A percentile compares a stretch with the other conserved stretches of the same genome.
Evolutionary conservation across 768 basidiomycete species (phyloP).

Genomic region (Lentinula guzmanii): DNA sequence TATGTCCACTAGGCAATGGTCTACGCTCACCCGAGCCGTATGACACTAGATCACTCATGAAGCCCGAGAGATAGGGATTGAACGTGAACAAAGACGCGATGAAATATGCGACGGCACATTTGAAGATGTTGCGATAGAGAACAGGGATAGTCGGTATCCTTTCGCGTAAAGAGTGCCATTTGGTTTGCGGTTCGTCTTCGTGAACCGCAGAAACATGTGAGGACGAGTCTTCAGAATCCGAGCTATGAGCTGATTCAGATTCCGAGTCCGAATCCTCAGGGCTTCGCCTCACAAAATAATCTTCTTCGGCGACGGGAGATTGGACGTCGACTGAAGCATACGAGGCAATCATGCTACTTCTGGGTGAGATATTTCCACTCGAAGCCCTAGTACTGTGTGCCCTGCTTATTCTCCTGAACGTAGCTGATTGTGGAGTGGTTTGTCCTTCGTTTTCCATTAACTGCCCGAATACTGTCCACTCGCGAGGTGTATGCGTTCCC

Average conservation of each 20-base stretch:
- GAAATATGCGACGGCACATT: conserved; percentile 89
- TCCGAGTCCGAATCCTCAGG: conserved; percentile 12
- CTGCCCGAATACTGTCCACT: conserved; percentile 68
- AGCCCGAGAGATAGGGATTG: conserved; percentile 61
- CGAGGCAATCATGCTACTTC: conserved; percentile 9
- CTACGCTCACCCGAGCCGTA: conserved; percentile 39
- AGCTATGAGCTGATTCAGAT: conserved; percentile 4
- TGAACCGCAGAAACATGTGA: conserved; percentile 9
- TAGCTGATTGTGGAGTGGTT: conserved; percentile 14
- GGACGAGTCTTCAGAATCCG: conserved; percentile 14
- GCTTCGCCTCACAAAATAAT: not conserved
- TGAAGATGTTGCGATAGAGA: conserved; percentile 69
- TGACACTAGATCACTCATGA: conserved; percentile 58
- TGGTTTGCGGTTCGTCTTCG: conserved; percentile 8
- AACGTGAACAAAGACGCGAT: conserved; percentile 92
- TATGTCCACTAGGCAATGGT: conserved; percentile 80
- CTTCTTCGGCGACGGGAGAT: conserved; percentile 12
- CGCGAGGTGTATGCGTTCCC: conserved; percentile 2
- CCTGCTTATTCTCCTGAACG: conserved; percentile 8
- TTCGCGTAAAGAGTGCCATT: conserved; percentile 13
- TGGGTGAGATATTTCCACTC: not conserved
- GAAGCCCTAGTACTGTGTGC: not conserved
- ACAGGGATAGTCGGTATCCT: conserved; percentile 36
- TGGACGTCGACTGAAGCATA: conserved; percentile 9
- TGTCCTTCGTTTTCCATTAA: conserved; percentile 64